Conservation (phyloP, 441 rosid species). For the Erodium texanum region DNA sequence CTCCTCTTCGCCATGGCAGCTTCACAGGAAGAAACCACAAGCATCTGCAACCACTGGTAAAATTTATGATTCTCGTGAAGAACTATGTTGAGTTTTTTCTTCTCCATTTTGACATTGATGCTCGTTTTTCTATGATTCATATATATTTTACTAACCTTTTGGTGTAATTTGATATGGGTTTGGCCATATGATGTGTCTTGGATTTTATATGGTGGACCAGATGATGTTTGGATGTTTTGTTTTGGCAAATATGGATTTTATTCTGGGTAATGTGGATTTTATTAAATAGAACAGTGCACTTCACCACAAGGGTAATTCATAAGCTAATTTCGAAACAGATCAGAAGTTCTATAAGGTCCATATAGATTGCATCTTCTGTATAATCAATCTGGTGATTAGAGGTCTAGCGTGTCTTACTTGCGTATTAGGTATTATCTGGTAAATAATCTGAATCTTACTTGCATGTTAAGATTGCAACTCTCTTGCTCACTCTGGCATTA, state of each 20-base stretch:
- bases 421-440: neutral
- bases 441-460: no score
- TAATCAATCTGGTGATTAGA: no score
- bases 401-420: neutral
- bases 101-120: neutral
- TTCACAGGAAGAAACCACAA: constrained; percentile 50
- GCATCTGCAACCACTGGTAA: constrained; percentile 76
- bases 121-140: no score
- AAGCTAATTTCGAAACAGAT: neutral
- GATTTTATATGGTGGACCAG: no score
- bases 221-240: neutral
- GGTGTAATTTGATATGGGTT: neutral
- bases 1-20: constrained; percentile 39
- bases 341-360: neutral
- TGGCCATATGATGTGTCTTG: neutral
- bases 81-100: neutral
- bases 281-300: no score
- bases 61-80: neutral
- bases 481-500: neutral
- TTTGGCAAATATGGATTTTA: neutral
- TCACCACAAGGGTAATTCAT: no score
- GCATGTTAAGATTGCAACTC: neutral
- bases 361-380: neutral
- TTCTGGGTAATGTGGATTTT: neutral
- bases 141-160: no score